Conservation (phyloP, 371 early-diverging fungal genomes). For the Neoconidiobolus thromboides region DNA sequence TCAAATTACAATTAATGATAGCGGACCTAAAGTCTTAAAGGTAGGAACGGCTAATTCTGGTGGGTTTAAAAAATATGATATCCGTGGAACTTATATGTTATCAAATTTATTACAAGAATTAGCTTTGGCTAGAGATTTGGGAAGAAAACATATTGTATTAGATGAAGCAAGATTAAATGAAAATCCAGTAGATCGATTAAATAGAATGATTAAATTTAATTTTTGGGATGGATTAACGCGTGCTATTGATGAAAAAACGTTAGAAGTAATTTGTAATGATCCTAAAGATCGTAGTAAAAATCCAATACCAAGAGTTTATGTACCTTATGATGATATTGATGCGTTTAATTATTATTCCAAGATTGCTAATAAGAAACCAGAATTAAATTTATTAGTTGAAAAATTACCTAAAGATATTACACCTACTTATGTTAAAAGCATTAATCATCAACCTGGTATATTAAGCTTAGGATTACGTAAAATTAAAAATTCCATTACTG, state of each 20-base stretch:
- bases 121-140: slow-evolving; percentile 72
- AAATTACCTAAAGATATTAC: slow-evolving; percentile 70
- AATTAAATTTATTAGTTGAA: slow-evolving; percentile 60
- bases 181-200: slow-evolving; percentile 79
- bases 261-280: slow-evolving; percentile 79
- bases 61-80: slow-evolving; percentile 69
- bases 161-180: slow-evolving; percentile 78
- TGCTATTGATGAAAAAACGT: slow-evolving; percentile 75
- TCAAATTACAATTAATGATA: slow-evolving; percentile 85
- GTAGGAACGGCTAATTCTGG: slow-evolving; percentile 74
- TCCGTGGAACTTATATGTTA: slow-evolving; percentile 87
- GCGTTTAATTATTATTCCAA: slow-evolving; percentile 60
- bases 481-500: slow-evolving; percentile 22
- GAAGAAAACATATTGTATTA: slow-evolving; percentile 64
- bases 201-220: slow-evolving; percentile 70
- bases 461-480: slow-evolving; percentile 65
- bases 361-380: slow-evolving; percentile 38
- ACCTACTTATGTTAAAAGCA: slow-evolving; percentile 73
- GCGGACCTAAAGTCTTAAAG: slow-evolving; percentile 74
- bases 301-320: slow-evolving; percentile 68
- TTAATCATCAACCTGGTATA: slow-evolving; percentile 78
- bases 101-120: slow-evolving; percentile 89
- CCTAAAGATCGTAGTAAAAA: slow-evolving; percentile 79
- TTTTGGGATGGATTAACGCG: slow-evolving; percentile 93
- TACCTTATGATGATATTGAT: slow-evolving; percentile 60